A percentile compares a stretch with the other conserved stretches of the same genome.
phyloP scores from a whole-genome alignment of 164 flowering plant genomes.

The Annona squamosa region DNA sequence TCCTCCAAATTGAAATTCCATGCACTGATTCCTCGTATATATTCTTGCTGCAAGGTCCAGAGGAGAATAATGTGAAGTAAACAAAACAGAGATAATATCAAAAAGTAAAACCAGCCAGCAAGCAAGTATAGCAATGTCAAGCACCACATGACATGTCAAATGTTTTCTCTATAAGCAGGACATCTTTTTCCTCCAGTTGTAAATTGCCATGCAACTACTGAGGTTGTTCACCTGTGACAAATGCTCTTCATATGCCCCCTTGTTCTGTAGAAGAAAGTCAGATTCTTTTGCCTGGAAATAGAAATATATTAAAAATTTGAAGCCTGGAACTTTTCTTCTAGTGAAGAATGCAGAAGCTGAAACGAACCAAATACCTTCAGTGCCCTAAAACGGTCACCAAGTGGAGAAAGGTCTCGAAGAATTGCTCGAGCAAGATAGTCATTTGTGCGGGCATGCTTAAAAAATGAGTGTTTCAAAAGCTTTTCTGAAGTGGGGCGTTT shows the following conservation, averaged over 20 bases:
- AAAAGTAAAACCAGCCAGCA: background rate
- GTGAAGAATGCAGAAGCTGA: background rate
- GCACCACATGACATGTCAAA: too few relatives aligned
- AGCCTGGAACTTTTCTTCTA: background rate
- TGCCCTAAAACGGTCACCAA: conserved; percentile 80
- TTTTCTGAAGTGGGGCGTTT: conserved; percentile 89
- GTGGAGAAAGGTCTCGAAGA: conserved; percentile 66
- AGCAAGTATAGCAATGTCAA: too few relatives aligned
- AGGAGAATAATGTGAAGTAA: background rate
- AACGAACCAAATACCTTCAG: conserved; percentile 57
- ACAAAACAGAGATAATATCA: background rate
- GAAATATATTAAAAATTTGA: background rate
- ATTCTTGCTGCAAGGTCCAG: conserved; percentile 69
- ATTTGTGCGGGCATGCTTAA: conserved; percentile 58
- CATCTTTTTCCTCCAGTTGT: background rate
- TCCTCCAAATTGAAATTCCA: conserved; percentile 97
- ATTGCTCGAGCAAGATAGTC: conserved; percentile 60
- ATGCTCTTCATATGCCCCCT: conserved; percentile 70
- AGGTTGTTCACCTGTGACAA: conserved; percentile 61
- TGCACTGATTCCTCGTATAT: conserved; percentile 91
- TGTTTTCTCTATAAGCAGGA: too few relatives aligned
- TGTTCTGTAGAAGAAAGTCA: conserved; percentile 67
- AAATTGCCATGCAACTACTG: background rate
- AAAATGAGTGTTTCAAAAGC: conserved; percentile 81
- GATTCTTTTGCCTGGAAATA: conserved; percentile 72